A percentile compares a stretch with the other conserved stretches of the same genome.
Evolutionary conservation across 345 rosid genomes (phyloP).

Genomic region (Lumnitzera littorea): DNA sequence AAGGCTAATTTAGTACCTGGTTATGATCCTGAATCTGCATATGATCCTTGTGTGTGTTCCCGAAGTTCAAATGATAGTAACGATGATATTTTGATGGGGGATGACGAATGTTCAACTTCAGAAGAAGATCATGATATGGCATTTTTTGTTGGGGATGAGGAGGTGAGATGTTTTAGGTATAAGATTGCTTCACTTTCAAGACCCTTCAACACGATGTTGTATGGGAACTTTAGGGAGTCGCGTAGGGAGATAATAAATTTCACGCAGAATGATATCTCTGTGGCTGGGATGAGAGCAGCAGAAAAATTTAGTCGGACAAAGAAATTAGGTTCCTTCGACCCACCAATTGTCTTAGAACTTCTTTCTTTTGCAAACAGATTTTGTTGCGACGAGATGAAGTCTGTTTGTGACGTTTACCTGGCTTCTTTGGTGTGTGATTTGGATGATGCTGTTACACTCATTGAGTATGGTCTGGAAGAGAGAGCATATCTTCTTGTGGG

Average conservation of each 20-base stretch:
- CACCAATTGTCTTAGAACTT: slow-evolving; percentile 55
- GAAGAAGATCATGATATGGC: slow-evolving; percentile 64
- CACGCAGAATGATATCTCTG: slow-evolving; percentile 57
- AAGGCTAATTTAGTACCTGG: slow-evolving; percentile 67
- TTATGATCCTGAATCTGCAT: slow-evolving; percentile 56
- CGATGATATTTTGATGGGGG: slow-evolving; percentile 21
- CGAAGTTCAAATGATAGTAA: slow-evolving; percentile 18
- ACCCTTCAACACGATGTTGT: slow-evolving; percentile 75
- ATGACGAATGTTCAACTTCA: slow-evolving; percentile 63
- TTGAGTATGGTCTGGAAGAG: slow-evolving; percentile 82
- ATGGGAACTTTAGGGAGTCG: slow-evolving; percentile 67
- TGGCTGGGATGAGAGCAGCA: slow-evolving; percentile 61
- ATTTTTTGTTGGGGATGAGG: slow-evolving; percentile 69
- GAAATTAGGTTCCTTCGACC: slow-evolving; percentile 36
- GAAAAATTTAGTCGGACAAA: slow-evolving; percentile 70
- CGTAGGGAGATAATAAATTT: slow-evolving; percentile 63
- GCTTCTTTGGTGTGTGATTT: slow-evolving; percentile 48
- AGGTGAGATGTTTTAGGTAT: slow-evolving; percentile 61
- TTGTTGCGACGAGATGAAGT: slow-evolving; percentile 82
- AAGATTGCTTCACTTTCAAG: slow-evolving; percentile 62
- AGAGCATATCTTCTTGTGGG: slow-evolving; percentile 67
- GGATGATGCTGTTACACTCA: slow-evolving; percentile 57
- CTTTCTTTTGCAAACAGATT: slow-evolving; percentile 72
- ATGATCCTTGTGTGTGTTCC: slow-evolving; percentile 61
- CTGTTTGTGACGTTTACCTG: slow-evolving; percentile 64